Conservation (phyloP, 352 stramenopile genomes). For the Globisporangium ultimum region DNA sequence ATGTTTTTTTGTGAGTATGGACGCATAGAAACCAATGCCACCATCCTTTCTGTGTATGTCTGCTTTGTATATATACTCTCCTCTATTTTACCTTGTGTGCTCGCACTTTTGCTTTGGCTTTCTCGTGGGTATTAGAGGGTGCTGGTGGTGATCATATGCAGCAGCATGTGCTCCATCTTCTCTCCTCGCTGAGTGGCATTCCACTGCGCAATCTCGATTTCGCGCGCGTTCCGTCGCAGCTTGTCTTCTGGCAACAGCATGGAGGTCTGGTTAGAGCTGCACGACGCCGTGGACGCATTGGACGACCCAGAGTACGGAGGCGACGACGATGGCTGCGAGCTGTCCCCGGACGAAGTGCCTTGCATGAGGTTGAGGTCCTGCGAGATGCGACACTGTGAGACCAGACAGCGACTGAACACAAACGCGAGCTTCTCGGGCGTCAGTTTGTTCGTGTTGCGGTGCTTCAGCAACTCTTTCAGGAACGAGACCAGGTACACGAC, state of each 20-base stretch:
- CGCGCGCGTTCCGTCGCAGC: conserved; percentile 48
- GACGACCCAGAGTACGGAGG: conserved; percentile 17
- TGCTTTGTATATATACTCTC: neutral
- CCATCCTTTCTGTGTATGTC: too few relatives aligned
- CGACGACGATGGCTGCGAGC: conserved; percentile 17
- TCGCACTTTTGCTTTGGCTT: neutral
- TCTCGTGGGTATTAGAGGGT: conserved; percentile 22
- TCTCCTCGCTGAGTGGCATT: conserved; percentile 55
- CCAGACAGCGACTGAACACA: conserved; percentile 72
- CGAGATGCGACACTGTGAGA: conserved; percentile 39
- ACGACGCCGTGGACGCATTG: conserved; percentile 34
- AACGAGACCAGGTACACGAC: conserved; percentile 98
- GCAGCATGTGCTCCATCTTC: conserved; percentile 68
- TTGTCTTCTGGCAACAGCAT: conserved; percentile 47
- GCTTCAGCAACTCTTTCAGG: conserved; percentile 91
- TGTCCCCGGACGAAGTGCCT: conserved; percentile 5
- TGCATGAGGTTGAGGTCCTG: conserved; percentile 2
- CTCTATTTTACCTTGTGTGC: conserved; percentile 11
- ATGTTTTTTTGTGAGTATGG: too few relatives aligned
- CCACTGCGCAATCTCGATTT: conserved; percentile 51
- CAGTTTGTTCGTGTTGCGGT: conserved; percentile 54
- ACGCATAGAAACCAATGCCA: too few relatives aligned
- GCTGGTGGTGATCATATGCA: conserved; percentile 62
- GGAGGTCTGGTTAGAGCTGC: conserved; percentile 27
- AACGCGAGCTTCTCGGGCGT: conserved; percentile 71